These are phyloP conservation scores for Globisporangium middletonii DNA, from an alignment of 352 stramenopile genomes.

Conservation along the genomic window DNA sequence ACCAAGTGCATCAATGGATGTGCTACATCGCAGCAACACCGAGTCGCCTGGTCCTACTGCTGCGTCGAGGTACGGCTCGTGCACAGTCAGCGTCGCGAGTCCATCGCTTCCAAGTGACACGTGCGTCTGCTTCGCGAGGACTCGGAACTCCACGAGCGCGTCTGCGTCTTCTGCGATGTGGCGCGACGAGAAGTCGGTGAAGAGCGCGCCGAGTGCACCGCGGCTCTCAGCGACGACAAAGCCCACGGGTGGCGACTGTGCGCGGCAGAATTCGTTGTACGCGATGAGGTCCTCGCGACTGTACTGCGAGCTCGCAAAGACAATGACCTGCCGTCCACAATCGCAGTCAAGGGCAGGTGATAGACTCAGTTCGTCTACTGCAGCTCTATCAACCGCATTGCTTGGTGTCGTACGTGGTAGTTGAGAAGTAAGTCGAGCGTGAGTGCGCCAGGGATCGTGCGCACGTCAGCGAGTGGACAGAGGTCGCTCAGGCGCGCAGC, in stretches of 20 bases:
- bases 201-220: constrained; percentile 30
- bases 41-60: constrained; percentile 5
- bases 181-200: constrained; percentile 25
- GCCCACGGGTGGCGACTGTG: constrained; percentile 28
- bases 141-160: constrained; percentile 16
- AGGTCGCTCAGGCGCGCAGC: too few species aligned
- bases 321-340: constrained; percentile 20
- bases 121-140: constrained; percentile 14
- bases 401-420: too few species aligned
- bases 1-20: not conserved
- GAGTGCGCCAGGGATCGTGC: too few species aligned
- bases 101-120: not conserved
- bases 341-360: too few species aligned
- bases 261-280: constrained; percentile 43
- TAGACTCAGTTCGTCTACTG: too few species aligned
- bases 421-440: too few species aligned
- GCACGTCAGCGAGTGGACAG: too few species aligned
- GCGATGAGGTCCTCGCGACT: constrained; percentile 37
- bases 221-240: constrained; percentile 32
- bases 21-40: constrained; percentile 5
- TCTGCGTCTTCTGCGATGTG: constrained; percentile 10
- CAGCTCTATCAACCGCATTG: too few species aligned
- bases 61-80: constrained; percentile 14
- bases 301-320: constrained; percentile 28
- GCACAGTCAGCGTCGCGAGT: constrained; percentile 11